Base-by-base conservation (phyloP, 495 filamentous ascomycete genomes). In the Daldinia concentrica region DNA sequence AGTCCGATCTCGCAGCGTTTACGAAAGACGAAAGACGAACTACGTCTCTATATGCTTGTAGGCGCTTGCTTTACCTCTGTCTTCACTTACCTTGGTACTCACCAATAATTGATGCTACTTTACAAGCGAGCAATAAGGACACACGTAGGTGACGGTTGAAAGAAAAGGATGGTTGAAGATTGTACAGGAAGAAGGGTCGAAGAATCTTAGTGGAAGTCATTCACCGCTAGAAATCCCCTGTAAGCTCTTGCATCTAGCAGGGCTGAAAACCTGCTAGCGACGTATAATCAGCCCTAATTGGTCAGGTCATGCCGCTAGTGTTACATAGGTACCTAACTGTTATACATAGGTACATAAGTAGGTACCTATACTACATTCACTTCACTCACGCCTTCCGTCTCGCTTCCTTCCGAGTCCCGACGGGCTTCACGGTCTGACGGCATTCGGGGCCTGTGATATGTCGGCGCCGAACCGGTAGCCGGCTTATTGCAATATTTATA, bases 321-420 rank as follows among this genome's bases (percentile, higher is more conserved):
- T n/a, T 19, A n/a, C n/a, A n/a, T n/a, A 17, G 17, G 55, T 34
- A 34, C 30, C 29, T 34, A 11, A 11, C 9, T 2, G 8, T 34
- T 34, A n/a, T n/a, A n/a, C n/a, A n/a, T n/a, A n/a, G n/a, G n/a
- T n/a, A n/a, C n/a, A n/a, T n/a, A n/a, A n/a, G n/a, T n/a, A n/a
- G n/a, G n/a, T n/a, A 34, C 32, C 29, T 29, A 34, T 37, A 34
- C 6, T n/a, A n/a, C n/a, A n/a, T n/a, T n/a, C n/a, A n/a, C n/a
- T n/a, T n/a, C 12, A 51, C 37, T 27, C 37, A 26, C 5, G 32
- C 32, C 24, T 52, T 37, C 60, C 22, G 32, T 54, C 52, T 48
- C 14, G 26, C 39, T 50, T 50, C 57, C 65, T 55, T 50, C 68
- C 62, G 68, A 71, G 50, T 62, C 58, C 68, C 68, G 43, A 24